Evolutionary conservation across 805 yeast genomes (phyloP), one percentile per base, ranked within the genome.

Genomic region (Spencermartinsiella europaea): DNA sequence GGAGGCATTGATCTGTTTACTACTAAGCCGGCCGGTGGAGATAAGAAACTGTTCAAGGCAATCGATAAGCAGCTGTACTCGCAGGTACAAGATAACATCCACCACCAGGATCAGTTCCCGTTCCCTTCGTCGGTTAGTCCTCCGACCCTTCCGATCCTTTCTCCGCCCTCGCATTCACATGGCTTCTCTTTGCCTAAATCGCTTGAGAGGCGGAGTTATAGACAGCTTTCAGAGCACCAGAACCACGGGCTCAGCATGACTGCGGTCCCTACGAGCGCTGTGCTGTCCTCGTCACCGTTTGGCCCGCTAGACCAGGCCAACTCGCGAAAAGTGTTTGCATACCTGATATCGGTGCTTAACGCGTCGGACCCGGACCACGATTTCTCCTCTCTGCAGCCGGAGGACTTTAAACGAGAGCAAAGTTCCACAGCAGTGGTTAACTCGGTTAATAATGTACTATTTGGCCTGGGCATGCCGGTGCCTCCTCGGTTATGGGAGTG

Each of bases 341-440:
- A 90, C 61, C 70, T 93, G 40, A 86, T 93, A 49, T 93, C 95
- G 1, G 89, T 90, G 31, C 72, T 93, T 44, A 93, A 93, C 64
- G 85, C 95, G 5, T 83, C 95, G 3, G 91, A 86, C 61, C 98
- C 99, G 0, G 99, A 93, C 63, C 96, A 93, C 60, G 99, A 93
- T 61, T 93, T 91, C 58, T 77, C 95, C 10, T 76, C 83, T 21
- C 75, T 93, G 51, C 88, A 86, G 60, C 99, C 99, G 1, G 72
- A 72, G 16, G 83, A 80, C 63, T 85, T 85, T 64, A 67, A 72
- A 35, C 76, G 85, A n/a, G 77, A 69, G 38, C 49, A 53, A 14
- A 53, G 48, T 64, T 44, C 65, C 59, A 39, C 65, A 58, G 52
- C 69, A 63, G 62, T 79, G 72, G 47, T 75, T 79, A 54, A 77